These are phyloP conservation scores for Castanea crenata DNA, from an alignment of 306 rosid genomes.

Conservation along the genomic window DNA sequence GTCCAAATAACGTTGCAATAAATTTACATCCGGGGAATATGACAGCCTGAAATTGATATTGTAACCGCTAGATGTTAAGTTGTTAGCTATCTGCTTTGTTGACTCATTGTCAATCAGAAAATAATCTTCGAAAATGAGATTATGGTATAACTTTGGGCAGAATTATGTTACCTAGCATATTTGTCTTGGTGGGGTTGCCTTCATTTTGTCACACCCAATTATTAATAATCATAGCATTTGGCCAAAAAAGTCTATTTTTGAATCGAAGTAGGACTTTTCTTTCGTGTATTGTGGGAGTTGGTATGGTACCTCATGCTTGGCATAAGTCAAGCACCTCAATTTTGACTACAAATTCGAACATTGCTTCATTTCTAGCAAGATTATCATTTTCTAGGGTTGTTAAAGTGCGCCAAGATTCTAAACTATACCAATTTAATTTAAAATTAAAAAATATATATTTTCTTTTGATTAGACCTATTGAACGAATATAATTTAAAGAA, in stretches of 20 bases:
- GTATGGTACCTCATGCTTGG: neutral
- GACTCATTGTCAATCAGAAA: neutral
- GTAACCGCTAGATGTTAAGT: neutral
- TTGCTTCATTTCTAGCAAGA: neutral
- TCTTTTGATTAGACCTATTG: too few species aligned
- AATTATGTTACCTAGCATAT: neutral
- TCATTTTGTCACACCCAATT: neutral
- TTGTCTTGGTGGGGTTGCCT: neutral
- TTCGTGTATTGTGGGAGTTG: too few species aligned
- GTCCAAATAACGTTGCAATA: neutral
- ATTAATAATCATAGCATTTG: neutral
- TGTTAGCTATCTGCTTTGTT: neutral
- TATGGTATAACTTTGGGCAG: neutral
- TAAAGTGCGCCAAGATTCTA: too few species aligned
- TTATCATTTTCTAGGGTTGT: too few species aligned
- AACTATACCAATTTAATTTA: too few species aligned
- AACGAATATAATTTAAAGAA: too few species aligned
- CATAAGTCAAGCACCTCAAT: neutral
- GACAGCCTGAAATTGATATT: neutral
- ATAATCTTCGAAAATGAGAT: too few species aligned
- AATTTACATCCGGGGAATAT: neutral
- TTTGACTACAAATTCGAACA: neutral
- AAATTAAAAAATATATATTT: too few species aligned
- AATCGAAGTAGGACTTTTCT: neutral
- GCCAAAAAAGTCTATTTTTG: neutral